Conservation (phyloP, 2,329 filamentous ascomycete genomes). For the Exophiala dermatitidis region DNA sequence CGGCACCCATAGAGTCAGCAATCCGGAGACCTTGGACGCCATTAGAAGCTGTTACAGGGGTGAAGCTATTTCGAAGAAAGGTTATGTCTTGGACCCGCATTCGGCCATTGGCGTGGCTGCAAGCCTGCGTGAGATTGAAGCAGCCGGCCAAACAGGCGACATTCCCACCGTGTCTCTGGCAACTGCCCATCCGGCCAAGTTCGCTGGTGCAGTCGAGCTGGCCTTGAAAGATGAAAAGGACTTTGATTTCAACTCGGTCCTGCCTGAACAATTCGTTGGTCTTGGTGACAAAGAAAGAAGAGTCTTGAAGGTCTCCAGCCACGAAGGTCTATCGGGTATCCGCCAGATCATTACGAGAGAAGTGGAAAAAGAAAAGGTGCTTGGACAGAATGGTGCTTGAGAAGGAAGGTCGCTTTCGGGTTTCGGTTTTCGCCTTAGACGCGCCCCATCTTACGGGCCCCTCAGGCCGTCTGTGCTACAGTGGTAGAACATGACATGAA, state of each 20-base stretch:
- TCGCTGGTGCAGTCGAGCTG: conserved; percentile 73
- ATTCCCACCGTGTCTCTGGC: conserved; percentile 59
- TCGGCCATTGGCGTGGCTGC: conserved; percentile 80
- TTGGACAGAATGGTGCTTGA: neutral
- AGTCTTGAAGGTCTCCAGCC: conserved; percentile 60
- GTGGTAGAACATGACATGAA: too few relatives aligned
- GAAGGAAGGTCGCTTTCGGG: neutral
- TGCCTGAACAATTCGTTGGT: conserved; percentile 74
- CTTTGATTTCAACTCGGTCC: conserved; percentile 69
- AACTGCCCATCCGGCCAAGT: conserved; percentile 95
- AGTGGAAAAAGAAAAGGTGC: conserved; percentile 46
- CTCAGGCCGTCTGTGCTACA: too few relatives aligned
- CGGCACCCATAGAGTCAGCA: conserved; percentile 64
- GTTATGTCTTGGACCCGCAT: conserved; percentile 89
- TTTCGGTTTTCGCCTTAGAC: neutral
- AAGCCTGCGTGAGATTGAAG: conserved; percentile 57
- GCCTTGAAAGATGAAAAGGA: conserved; percentile 64
- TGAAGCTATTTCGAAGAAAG: conserved; percentile 40
- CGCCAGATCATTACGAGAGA: conserved; percentile 67
- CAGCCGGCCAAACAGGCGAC: neutral
- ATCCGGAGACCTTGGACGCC: conserved; percentile 60
- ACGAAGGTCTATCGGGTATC: conserved; percentile 63
- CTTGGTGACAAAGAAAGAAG: conserved; percentile 68
- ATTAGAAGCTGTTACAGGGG: conserved; percentile 51
- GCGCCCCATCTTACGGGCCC: too few relatives aligned